Evolutionary conservation across 345 rosid species (phyloP).

Genomic region (Lepidium aucheri): DNA sequence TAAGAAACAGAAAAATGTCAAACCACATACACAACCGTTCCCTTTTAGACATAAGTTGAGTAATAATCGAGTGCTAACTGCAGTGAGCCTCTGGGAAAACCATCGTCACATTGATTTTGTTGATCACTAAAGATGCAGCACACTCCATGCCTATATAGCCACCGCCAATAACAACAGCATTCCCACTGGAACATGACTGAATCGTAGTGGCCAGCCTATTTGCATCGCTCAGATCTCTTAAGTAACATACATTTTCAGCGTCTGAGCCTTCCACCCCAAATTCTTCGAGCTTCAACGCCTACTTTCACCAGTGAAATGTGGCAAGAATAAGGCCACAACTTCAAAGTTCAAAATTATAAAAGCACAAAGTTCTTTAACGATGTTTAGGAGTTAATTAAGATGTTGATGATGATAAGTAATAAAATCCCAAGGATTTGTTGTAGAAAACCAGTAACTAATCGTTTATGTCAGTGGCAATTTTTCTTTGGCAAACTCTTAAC

Average conservation of each 20-base stretch:
- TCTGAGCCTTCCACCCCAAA: conserved; percentile 83
- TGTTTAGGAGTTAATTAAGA: neutral
- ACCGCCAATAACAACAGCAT: conserved; percentile 94
- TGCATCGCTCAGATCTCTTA: conserved; percentile 80
- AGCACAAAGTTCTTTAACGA: neutral
- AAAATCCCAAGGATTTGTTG: neutral
- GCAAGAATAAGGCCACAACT: conserved; percentile 7
- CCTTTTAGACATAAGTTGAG: neutral
- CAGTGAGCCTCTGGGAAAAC: conserved; percentile 98
- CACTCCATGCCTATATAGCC: conserved; percentile 99
- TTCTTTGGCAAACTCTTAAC: neutral
- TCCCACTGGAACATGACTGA: conserved; percentile 54
- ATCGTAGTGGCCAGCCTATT: conserved; percentile 66
- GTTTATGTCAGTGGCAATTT: neutral
- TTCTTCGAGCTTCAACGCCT: conserved; percentile 96
- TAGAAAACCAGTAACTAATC: neutral
- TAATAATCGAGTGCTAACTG: conserved; percentile 41
- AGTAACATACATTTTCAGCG: conserved; percentile 89
- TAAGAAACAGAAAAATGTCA: neutral
- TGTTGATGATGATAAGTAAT: neutral
- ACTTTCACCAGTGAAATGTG: neutral
- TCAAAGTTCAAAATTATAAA: neutral
- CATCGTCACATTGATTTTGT: conserved; percentile 84
- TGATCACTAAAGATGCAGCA: conserved; percentile 91
- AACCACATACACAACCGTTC: neutral